Base-by-base conservation (phyloP, 2,329 filamentous ascomycete species). In the Aspergillus fumigatiaffinis region DNA sequence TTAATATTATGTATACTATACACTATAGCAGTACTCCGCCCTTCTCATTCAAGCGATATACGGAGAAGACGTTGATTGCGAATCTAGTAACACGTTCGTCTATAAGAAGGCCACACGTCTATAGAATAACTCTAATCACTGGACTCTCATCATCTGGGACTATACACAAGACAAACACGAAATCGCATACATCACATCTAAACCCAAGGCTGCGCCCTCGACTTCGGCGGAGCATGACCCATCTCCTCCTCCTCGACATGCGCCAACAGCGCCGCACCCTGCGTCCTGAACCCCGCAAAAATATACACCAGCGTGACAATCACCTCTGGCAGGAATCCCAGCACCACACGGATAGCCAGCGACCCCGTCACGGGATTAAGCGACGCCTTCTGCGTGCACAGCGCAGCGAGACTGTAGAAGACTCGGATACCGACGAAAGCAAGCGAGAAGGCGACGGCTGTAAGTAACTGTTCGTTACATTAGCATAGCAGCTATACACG, bases 291-390 rank as follows among this genome's bases (percentile, higher is more conserved):
- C 4, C 69, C 69, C 1, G 55, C 64, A 35, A 57, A 20, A 1
- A 67, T 25, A 23, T 66, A 66, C 3, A 51, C 26, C 2, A 70
- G 7, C 0, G 59, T 51, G 2, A 62, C 59, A 42, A 70, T 53
- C 8, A 65, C 49, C 52, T 71, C 68, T 0, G 66, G 64, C 14
- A 72, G 50, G 25, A 72, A 68, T 9, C 62, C 59, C n/a, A 72
- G 60, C 2, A 69, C 54, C 6, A 69, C 60, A 1, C 63, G 63
- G 4, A 69, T 53, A 3, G 64, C 63, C 0, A 65, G 29, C 3
- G 57, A 54, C 7, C 67, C 68, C 12, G 58, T 65, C 0, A 61
- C 54, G 0, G 66, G 60, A 47, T 63, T 72, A 1, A 71, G 55
- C 12, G 52, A 51, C 10, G 51, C 35, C 6, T 56, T 52, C 42